Conservation (phyloP, 2,329 filamentous ascomycete species). For the Talaromyces sp. region DNA sequence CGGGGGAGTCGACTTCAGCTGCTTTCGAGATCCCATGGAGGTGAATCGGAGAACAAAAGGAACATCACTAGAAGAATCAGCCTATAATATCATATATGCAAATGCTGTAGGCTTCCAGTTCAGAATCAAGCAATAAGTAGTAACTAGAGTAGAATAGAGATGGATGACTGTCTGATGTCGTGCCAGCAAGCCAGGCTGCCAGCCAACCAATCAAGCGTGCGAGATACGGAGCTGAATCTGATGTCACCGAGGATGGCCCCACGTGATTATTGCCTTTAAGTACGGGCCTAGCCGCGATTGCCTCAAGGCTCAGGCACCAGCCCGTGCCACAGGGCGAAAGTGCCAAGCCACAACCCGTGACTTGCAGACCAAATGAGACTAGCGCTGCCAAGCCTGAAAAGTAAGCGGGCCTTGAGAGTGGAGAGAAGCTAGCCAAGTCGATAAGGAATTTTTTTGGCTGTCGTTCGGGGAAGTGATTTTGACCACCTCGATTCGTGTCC, state of each 20-base stretch:
- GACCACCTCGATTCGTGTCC: background rate
- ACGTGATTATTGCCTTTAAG: slow-evolving; percentile 8
- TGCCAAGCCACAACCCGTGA: slow-evolving; percentile 6
- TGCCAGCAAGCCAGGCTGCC: slow-evolving; percentile 9
- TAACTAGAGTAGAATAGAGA: background rate
- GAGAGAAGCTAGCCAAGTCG: background rate
- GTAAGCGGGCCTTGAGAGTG: background rate
- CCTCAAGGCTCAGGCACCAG: slow-evolving; percentile 2
- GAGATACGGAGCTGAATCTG: slow-evolving; percentile 9
- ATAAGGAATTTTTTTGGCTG: slow-evolving; percentile 14
- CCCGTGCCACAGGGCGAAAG: background rate
- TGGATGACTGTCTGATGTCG: no score
- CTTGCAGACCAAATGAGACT: background rate
- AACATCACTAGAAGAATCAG: background rate
- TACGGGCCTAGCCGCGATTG: background rate
- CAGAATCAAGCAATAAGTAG: background rate
- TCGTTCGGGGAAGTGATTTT: background rate
- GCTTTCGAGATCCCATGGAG: slow-evolving; percentile 40
- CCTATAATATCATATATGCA: background rate
- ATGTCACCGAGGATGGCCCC: slow-evolving; percentile 13
- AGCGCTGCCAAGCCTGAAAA: slow-evolving; percentile 10
- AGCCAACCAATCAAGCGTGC: slow-evolving; percentile 6
- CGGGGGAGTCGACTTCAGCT: slow-evolving; percentile 38
- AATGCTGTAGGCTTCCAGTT: background rate
- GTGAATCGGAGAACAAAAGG: slow-evolving; percentile 29